Percentiles rank a stretch among this genome's conserved stretches.
These are phyloP conservation scores for Linum tenue DNA, from an alignment of 345 rosid species.

Conservation along the genomic window DNA sequence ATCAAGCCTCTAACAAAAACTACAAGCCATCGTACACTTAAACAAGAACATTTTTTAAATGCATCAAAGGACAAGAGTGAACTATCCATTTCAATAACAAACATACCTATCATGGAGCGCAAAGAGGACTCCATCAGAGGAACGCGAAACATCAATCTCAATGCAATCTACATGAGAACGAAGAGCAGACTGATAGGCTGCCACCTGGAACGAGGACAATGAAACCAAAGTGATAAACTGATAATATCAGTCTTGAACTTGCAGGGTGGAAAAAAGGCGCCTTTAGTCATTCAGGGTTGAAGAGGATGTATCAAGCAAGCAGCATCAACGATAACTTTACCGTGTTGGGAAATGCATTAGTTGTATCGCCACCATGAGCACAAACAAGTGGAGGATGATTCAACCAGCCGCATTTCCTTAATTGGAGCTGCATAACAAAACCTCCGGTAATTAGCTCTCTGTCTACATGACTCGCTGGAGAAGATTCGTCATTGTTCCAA, in stretches of 20 bases:
- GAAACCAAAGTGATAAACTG: background rate
- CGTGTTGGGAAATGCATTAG: conserved; percentile 71
- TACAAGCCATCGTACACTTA: background rate
- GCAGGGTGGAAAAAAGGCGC: background rate
- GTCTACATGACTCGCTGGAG: background rate
- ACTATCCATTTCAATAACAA: background rate
- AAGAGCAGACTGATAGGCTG: conserved; percentile 63
- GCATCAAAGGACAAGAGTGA: background rate
- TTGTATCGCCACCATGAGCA: conserved; percentile 96
- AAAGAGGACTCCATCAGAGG: conserved; percentile 76
- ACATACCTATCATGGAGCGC: conserved; percentile 85
- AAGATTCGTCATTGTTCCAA: background rate
- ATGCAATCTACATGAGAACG: conserved; percentile 77
- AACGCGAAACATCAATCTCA: conserved; percentile 91
- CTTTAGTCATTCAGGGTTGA: too few relatives aligned
- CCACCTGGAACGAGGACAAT: conserved; percentile 38
- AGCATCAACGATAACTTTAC: conserved; percentile 23
- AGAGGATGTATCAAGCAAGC: background rate
- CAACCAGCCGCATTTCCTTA: conserved; percentile 67
- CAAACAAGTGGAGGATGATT: conserved; percentile 84
- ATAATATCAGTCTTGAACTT: background rate
- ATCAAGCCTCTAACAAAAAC: conserved; percentile 26
- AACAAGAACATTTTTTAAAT: background rate
- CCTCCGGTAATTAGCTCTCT: background rate
- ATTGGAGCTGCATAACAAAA: conserved; percentile 31